Percentiles rank a stretch among this genome's conserved stretches.
Conservation (phyloP, 2,329 filamentous ascomycete species). For the Talaromyces atroroseus region DNA sequence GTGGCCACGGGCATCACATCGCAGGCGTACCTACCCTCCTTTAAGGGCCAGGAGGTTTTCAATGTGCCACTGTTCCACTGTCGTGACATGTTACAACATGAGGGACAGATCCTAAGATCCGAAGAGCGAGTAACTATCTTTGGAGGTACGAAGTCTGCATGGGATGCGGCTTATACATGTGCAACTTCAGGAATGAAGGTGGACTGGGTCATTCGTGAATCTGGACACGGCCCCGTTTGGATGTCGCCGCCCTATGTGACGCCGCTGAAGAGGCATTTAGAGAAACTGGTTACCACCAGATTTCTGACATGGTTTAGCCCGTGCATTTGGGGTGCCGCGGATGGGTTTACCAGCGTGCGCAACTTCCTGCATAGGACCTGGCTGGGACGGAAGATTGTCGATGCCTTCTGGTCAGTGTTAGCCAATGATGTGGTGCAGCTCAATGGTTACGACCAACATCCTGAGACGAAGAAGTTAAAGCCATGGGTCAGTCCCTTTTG, state of each 20-base stretch:
- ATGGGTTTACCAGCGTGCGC: slow-evolving; percentile 48
- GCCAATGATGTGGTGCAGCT: slow-evolving; percentile 44
- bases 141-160: slow-evolving; percentile 58
- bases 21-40: slow-evolving; percentile 52
- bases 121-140: slow-evolving; percentile 44
- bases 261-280: slow-evolving; percentile 61
- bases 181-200: slow-evolving; percentile 48
- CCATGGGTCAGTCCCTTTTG: slow-evolving; percentile 47
- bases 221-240: slow-evolving; percentile 38
- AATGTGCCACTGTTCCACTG: slow-evolving; percentile 53
- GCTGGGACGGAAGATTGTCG: slow-evolving; percentile 45
- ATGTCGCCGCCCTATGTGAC: slow-evolving; percentile 54
- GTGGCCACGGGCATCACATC: slow-evolving; percentile 59
- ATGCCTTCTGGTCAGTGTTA: slow-evolving; percentile 51
- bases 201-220: slow-evolving; percentile 38
- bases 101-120: slow-evolving; percentile 24
- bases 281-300: slow-evolving; percentile 62
- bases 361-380: slow-evolving; percentile 48
- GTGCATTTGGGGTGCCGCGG: slow-evolving; percentile 65
- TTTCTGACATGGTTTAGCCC: slow-evolving; percentile 70
- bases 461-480: slow-evolving; percentile 42
- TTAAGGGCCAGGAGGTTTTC: slow-evolving; percentile 49
- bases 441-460: slow-evolving; percentile 43
- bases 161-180: slow-evolving; percentile 57
- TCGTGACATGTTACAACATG: slow-evolving; percentile 45